Conservation (phyloP, 2,329 filamentous ascomycete genomes). For the Fusarium paranaense region DNA sequence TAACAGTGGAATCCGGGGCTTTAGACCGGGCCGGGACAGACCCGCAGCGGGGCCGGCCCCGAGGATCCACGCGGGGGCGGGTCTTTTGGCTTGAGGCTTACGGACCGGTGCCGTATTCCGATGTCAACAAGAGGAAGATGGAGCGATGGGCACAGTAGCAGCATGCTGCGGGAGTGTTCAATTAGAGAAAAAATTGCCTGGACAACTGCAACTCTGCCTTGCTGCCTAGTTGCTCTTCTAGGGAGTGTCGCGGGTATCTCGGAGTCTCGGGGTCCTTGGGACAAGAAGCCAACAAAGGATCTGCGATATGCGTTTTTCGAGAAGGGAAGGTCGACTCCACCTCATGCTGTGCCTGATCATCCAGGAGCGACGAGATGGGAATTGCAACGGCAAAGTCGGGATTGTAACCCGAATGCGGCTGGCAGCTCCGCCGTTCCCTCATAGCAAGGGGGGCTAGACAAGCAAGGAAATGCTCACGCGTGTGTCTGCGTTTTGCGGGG, state of each 20-base stretch:
- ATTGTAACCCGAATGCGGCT: constrained; percentile 4
- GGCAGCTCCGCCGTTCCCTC: background rate
- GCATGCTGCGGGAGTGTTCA: background rate
- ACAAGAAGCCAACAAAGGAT: background rate
- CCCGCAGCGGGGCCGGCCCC: constrained; percentile 9
- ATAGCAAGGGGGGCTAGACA: background rate
- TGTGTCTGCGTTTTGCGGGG: constrained; percentile 5
- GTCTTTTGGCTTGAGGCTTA: background rate
- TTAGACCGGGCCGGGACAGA: constrained; percentile 1
- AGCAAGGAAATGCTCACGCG: background rate
- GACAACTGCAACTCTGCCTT: background rate
- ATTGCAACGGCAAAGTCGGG: constrained; percentile 11
- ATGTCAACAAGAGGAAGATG: background rate
- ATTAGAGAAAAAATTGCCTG: background rate
- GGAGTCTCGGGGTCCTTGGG: constrained; percentile 30
- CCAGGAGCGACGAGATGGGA: background rate
- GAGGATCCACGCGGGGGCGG: constrained; percentile 2
- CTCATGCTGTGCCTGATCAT: background rate
- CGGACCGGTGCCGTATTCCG: constrained; percentile 14
- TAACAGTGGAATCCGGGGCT: background rate
- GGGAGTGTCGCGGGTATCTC: constrained; percentile 11
- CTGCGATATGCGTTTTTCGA: constrained; percentile 15
- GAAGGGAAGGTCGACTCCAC: constrained; percentile 6
- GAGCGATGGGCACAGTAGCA: background rate
- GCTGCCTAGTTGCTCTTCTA: background rate